phyloP scores from a whole-genome alignment of 2,329 filamentous ascomycete species.

The Zasmidium angulare region DNA sequence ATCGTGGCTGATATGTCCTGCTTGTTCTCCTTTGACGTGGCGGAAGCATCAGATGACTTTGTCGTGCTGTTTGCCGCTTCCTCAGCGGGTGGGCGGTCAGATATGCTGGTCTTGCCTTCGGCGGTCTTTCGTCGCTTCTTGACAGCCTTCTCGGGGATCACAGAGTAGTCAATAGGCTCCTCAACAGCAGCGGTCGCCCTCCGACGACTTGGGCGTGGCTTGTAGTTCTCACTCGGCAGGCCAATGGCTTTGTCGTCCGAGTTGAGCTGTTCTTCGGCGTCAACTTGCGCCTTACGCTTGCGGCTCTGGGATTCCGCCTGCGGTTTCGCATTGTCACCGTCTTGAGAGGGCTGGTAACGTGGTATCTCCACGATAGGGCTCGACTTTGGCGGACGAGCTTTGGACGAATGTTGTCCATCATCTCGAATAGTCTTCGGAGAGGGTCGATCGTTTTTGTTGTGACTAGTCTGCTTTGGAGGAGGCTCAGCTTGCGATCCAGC shows the following conservation, averaged over 20 bases:
- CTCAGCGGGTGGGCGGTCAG: neutral
- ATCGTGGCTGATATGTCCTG: neutral
- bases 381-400: conserved; percentile 11
- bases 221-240: conserved; percentile 41
- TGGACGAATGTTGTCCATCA: neutral
- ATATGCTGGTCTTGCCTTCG: neutral
- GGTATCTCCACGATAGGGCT: conserved; percentile 21
- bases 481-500: neutral
- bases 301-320: conserved; percentile 8
- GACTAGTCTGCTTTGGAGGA: neutral
- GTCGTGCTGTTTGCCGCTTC: neutral
- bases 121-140: conserved; percentile 43
- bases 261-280: conserved; percentile 25
- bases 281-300: conserved; percentile 24
- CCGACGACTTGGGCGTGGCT: conserved; percentile 40
- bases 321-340: neutral
- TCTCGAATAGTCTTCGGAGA: neutral
- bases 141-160: conserved; percentile 40
- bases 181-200: conserved; percentile 29
- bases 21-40: neutral
- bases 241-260: conserved; percentile 36
- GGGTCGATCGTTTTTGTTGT: neutral
- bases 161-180: conserved; percentile 33
- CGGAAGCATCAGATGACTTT: neutral
- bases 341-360: neutral